phyloP scores from a whole-genome alignment of 768 basidiomycete species.

The Ephemerocybe angulata region DNA sequence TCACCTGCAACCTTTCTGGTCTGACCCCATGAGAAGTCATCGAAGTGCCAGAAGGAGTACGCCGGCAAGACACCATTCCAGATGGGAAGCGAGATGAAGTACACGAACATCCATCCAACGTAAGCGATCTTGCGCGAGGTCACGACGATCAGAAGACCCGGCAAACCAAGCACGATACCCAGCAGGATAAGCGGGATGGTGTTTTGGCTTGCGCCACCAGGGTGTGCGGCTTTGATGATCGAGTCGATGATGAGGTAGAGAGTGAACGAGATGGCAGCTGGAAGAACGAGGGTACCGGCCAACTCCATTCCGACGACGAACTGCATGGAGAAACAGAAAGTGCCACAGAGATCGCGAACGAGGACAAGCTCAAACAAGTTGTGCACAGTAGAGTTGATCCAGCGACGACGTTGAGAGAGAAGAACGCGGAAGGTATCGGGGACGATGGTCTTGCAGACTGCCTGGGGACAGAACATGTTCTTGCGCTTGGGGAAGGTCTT shows the following conservation, averaged over 20 bases:
- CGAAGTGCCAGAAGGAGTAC: conserved; percentile 99
- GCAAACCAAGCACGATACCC: conserved; percentile 92
- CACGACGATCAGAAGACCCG: conserved; percentile 92
- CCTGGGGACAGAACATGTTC: conserved; percentile 98
- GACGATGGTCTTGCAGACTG: conserved; percentile 97
- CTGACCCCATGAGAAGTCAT: conserved; percentile 98
- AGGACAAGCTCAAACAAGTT: conserved; percentile 93
- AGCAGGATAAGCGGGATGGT: conserved; percentile 91
- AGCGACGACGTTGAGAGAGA: conserved; percentile 93
- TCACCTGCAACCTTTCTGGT: conserved; percentile 82
- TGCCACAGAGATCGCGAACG: conserved; percentile 97
- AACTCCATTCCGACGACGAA: conserved; percentile 99
- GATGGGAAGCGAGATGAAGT: conserved; percentile 87
- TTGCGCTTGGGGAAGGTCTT: conserved; percentile 99
- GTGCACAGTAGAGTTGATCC: conserved; percentile 99
- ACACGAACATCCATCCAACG: conserved; percentile 95
- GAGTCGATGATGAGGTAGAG: conserved; percentile 88
- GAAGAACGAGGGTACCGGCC: conserved; percentile 91
- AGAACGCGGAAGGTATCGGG: conserved; percentile 94
- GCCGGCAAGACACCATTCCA: conserved; percentile 97
- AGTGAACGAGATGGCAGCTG: conserved; percentile 97
- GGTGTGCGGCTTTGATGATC: conserved; percentile 59
- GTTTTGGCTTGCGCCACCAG: conserved; percentile 55
- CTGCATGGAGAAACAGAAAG: conserved; percentile 99
- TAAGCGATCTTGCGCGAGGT: conserved; percentile 93